phyloP scores from a whole-genome alignment of 768 basidiomycete species.

The Cystobasidium onofrii region DNA sequence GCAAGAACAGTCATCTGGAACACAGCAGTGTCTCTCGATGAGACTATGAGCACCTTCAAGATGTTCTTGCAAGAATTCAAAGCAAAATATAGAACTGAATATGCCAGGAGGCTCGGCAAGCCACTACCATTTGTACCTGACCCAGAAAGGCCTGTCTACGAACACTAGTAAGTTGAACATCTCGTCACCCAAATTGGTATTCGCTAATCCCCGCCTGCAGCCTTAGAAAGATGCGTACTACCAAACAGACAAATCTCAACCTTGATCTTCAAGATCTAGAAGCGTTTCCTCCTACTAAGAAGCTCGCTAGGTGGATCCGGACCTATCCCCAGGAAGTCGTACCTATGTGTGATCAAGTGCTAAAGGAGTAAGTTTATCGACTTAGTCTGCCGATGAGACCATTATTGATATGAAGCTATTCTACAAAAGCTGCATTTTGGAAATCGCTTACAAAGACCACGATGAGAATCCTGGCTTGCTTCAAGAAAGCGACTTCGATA shows the following conservation, averaged over 20 bases:
- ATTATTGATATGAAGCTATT: not conserved
- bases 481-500: slow-evolving; percentile 64
- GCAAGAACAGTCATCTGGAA: slow-evolving; percentile 90
- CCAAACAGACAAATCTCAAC: slow-evolving; percentile 68
- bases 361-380: slow-evolving; percentile 60
- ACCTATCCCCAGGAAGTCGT: slow-evolving; percentile 97
- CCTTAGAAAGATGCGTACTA: slow-evolving; percentile 74
- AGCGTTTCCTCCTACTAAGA: slow-evolving; percentile 74
- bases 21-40: slow-evolving; percentile 82
- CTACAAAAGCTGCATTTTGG: slow-evolving; percentile 33
- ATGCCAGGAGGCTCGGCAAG: slow-evolving; percentile 33
- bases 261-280: slow-evolving; percentile 77
- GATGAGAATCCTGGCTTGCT: slow-evolving; percentile 50
- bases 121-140: slow-evolving; percentile 40
- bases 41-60: slow-evolving; percentile 82
- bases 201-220: slow-evolving; percentile 40
- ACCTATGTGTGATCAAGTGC: slow-evolving; percentile 90
- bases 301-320: slow-evolving; percentile 70
- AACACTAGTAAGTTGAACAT: slow-evolving; percentile 41
- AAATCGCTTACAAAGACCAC: slow-evolving; percentile 36
- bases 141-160: slow-evolving; percentile 44
- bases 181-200: too few species aligned
- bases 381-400: not conserved
- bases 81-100: slow-evolving; percentile 51
- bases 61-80: slow-evolving; percentile 89